These are phyloP conservation scores for Moelleriella libera DNA, from an alignment of 2,329 filamentous ascomycete genomes.

Conservation along the genomic window DNA sequence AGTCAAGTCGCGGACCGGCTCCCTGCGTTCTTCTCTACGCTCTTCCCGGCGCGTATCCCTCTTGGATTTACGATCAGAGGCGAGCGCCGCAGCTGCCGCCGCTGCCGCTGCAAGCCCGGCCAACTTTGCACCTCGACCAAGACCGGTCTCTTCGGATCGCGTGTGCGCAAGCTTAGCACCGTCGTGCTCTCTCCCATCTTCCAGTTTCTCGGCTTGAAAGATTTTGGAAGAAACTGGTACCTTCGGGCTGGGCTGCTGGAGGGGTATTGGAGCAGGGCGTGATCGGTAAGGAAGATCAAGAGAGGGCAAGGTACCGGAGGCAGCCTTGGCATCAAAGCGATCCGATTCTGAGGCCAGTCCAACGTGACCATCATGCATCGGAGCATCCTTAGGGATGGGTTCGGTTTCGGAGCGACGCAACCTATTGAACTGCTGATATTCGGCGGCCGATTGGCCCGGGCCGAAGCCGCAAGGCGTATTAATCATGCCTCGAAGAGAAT, in stretches of 20 bases:
- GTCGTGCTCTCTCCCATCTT: constrained; percentile 18
- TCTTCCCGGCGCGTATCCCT: constrained; percentile 8
- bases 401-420: constrained; percentile 11
- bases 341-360: constrained; percentile 51
- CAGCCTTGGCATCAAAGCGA: constrained; percentile 42
- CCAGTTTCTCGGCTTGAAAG: constrained; percentile 37
- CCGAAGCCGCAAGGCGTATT: constrained; percentile 36
- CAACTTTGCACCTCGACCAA: constrained; percentile 28
- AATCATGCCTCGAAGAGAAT: constrained; percentile 43
- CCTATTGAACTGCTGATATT: constrained; percentile 7
- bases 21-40: constrained; percentile 9
- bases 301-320: constrained; percentile 28
- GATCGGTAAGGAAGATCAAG: constrained; percentile 23
- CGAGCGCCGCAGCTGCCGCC: constrained; percentile 24
- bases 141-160: constrained; percentile 21
- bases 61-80: constrained; percentile 11
- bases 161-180: constrained; percentile 13
- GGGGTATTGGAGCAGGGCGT: constrained; percentile 46
- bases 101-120: constrained; percentile 34
- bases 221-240: constrained; percentile 56
- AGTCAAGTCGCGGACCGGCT: constrained; percentile 6
- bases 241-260: constrained; percentile 79
- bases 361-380: constrained; percentile 51
- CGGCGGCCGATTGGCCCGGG: constrained; percentile 20
- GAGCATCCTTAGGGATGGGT: constrained; percentile 10